Conservation (phyloP, 2,329 filamentous ascomycete genomes). For the Apiospora rasikravindrae region DNA sequence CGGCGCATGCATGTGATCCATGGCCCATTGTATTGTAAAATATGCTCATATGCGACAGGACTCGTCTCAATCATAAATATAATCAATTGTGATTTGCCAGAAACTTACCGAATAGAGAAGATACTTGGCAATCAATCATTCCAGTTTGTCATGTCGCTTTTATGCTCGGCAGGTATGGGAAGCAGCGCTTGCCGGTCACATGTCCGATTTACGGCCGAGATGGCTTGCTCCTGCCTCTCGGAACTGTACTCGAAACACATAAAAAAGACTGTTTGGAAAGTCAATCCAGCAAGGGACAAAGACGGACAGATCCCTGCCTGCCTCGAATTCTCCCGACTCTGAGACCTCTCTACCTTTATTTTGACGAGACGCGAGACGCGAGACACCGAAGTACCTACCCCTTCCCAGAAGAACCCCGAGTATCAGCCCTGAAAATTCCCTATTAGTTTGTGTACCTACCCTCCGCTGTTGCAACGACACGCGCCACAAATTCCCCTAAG, state of each 20-base stretch:
- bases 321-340: neutral
- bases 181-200: conserved; percentile 18
- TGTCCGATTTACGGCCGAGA: conserved; percentile 24
- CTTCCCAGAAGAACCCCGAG: neutral
- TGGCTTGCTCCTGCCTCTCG: conserved; percentile 9
- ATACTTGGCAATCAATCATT: neutral
- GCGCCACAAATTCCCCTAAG: conserved; percentile 9
- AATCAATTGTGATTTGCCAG: neutral
- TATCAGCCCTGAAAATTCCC: neutral
- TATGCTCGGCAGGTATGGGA: conserved; percentile 7
- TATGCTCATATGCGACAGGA: neutral
- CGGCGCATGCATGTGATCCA: neutral
- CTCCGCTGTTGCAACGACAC: conserved; percentile 5
- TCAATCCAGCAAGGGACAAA: neutral
- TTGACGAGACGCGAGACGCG: neutral
- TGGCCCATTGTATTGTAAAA: neutral
- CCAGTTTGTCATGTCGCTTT: neutral
- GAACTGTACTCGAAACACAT: conserved; percentile 1
- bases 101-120: neutral
- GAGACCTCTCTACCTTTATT: conserved; percentile 1
- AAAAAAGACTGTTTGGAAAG: neutral
- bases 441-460: neutral
- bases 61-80: neutral
- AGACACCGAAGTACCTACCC: conserved; percentile 11
- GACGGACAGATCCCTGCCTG: conserved; percentile 1